A percentile compares a stretch with the other conserved stretches of the same genome.
Conservation (phyloP, 1,284 basidiomycete genomes). For the Boletus mariae region DNA sequence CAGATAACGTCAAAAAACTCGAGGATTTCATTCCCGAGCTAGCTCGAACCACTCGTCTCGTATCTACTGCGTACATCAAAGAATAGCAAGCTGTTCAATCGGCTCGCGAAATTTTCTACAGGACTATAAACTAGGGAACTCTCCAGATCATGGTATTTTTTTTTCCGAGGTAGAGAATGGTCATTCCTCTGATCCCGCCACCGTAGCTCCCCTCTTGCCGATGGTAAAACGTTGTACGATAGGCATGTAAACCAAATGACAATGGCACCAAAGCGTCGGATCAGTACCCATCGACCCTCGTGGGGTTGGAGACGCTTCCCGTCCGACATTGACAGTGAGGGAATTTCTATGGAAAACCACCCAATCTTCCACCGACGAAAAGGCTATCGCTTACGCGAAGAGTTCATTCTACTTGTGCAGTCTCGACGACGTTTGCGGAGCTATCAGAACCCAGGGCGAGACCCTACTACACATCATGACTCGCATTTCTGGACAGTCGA, state of each 20-base stretch:
- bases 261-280: too few relatives aligned
- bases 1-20: background rate
- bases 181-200: background rate
- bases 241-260: background rate
- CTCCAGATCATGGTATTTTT: background rate
- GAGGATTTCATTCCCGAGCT: background rate
- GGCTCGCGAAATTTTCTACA: background rate
- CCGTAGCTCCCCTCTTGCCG: background rate
- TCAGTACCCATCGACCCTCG: background rate
- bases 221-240: background rate
- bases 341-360: background rate
- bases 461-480: background rate
- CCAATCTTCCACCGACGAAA: background rate
- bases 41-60: background rate
- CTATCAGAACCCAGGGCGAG: background rate
- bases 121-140: background rate
- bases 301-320: background rate
- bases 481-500: too few relatives aligned
- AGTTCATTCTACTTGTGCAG: background rate
- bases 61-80: background rate
- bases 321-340: background rate
- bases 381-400: too few relatives aligned
- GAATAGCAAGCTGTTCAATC: background rate
- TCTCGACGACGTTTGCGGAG: background rate
- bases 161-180: background rate